phyloP scores from a whole-genome alignment of 495 filamentous ascomycete genomes.

The Poronia punctata region DNA sequence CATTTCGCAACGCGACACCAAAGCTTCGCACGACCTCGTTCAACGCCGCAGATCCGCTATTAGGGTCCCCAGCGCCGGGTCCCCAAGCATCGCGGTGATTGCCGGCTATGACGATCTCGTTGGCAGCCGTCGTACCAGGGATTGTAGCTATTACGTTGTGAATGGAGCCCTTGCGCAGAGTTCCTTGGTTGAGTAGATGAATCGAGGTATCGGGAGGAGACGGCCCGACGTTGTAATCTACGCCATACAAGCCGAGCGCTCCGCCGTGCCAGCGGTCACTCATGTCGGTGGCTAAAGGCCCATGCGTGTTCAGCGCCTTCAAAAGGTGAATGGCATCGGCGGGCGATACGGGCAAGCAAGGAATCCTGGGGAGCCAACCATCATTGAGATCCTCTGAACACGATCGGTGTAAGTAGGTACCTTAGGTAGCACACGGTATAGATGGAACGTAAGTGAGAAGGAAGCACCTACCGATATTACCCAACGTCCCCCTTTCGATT shows the following conservation, averaged over 20 bases:
- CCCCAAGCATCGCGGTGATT: conserved; percentile 81
- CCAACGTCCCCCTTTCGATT: background rate
- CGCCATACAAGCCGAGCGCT: background rate
- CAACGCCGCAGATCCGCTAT: conserved; percentile 52
- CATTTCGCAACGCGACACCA: conserved; percentile 56
- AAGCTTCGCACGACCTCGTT: conserved; percentile 70
- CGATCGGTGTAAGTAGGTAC: background rate
- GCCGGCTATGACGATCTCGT: conserved; percentile 68
- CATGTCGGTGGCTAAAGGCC: conserved; percentile 23
- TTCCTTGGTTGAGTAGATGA: conserved; percentile 38
- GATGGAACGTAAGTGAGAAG: too few relatives aligned
- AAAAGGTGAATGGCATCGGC: conserved; percentile 67
- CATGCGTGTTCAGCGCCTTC: conserved; percentile 68
- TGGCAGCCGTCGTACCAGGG: conserved; percentile 53
- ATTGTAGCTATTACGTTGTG: conserved; percentile 84
- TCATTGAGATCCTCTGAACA: background rate
- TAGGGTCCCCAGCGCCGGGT: conserved; percentile 21
- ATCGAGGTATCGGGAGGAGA: background rate
- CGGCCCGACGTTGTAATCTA: background rate
- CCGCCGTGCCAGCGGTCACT: background rate
- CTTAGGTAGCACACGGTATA: too few relatives aligned
- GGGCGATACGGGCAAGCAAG: conserved; percentile 77
- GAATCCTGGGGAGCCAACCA: conserved; percentile 61
- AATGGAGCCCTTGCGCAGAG: conserved; percentile 52
- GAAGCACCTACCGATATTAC: conserved; percentile 1